phyloP scores from a whole-genome alignment of 176 grass and related monocot genomes.

The Juncus effusus region DNA sequence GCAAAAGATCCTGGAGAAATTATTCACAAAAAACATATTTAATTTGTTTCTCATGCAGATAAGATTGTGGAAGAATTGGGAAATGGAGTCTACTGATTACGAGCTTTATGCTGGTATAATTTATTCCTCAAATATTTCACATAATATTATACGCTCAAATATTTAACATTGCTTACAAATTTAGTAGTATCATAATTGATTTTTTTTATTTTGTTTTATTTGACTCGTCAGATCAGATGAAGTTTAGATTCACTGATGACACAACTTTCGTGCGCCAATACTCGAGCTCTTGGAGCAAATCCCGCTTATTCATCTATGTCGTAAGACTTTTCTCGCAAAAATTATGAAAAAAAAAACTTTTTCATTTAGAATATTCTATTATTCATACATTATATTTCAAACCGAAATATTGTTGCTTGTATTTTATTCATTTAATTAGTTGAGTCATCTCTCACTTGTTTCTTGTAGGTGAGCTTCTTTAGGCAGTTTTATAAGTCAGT shows the following conservation, averaged over 20 bases:
- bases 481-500: constrained; percentile 77
- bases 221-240: constrained; percentile 57
- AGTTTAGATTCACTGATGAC: constrained; percentile 62
- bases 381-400: neutral
- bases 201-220: constrained; percentile 5
- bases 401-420: neutral
- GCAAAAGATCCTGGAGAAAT: constrained; percentile 8
- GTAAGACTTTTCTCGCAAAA: constrained; percentile 44
- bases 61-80: constrained; percentile 80
- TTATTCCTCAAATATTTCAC: neutral
- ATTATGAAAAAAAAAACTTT: neutral
- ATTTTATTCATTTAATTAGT: neutral
- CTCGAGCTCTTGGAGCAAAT: constrained; percentile 57
- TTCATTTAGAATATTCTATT: neutral
- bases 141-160: neutral
- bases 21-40: neutral
- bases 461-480: constrained; percentile 69
- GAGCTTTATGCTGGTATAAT: constrained; percentile 57
- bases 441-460: constrained; percentile 2
- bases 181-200: neutral
- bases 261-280: constrained; percentile 66
- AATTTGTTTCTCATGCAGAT: constrained; percentile 47
- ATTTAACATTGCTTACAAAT: neutral
- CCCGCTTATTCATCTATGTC: constrained; percentile 44
- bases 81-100: constrained; percentile 62